These are phyloP conservation scores for Rauvolfia tetraphylla DNA, from an alignment of 257 asterid genomes.

Conservation along the genomic window DNA sequence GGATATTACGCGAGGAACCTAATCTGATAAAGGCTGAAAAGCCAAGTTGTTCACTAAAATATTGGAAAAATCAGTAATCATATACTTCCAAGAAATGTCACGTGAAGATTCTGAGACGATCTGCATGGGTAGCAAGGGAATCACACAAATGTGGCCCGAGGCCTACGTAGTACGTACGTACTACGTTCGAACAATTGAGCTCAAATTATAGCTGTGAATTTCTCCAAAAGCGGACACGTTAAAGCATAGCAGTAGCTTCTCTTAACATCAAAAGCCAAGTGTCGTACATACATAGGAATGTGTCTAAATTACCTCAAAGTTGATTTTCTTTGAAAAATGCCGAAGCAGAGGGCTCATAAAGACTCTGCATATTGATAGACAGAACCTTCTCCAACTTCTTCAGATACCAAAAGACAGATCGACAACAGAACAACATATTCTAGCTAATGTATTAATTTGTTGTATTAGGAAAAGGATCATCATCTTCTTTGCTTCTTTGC, in stretches of 20 bases:
- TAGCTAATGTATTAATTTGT: no score
- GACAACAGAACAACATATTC: no score
- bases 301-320: no score
- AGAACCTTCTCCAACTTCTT: no score
- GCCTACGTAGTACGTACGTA: neutral
- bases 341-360: no score
- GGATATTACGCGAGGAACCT: neutral
- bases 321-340: no score
- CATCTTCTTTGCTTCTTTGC: no score
- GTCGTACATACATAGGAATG: neutral
- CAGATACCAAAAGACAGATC: no score
- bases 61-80: neutral
- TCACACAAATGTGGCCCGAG: neutral
- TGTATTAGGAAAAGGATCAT: no score
- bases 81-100: conserved; percentile 9
- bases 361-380: no score
- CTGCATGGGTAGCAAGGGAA: neutral
- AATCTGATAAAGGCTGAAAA: neutral
- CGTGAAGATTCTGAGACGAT: neutral
- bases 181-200: neutral
- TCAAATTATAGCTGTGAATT: neutral
- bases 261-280: conserved; percentile 10
- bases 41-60: neutral
- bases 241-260: neutral
- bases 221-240: conserved; percentile 15